A percentile compares a stretch with the other conserved stretches of the same genome.
Evolutionary conservation across 306 rosid genomes (phyloP).

Genomic region (Alnus glutinosa): DNA sequence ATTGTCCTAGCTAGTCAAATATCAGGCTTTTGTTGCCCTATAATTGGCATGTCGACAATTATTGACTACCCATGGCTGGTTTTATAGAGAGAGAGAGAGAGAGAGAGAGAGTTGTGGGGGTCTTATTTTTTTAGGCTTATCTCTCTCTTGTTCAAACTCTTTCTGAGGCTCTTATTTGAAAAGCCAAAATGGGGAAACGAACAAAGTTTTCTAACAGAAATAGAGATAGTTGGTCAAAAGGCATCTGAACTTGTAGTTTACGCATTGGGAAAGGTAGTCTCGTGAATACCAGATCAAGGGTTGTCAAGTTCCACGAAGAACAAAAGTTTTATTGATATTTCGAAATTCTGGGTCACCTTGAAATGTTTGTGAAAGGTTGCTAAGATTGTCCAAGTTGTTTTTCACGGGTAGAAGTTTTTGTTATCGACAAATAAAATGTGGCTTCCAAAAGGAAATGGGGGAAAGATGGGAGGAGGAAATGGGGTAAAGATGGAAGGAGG

Average conservation of each 20-base stretch:
- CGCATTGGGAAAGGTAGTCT: background rate
- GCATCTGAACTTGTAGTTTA: background rate
- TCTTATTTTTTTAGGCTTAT: background rate
- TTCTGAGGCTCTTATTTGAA: slow-evolving; percentile 20
- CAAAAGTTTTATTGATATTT: background rate
- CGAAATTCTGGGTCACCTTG: background rate
- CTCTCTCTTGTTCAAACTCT: slow-evolving; percentile 5
- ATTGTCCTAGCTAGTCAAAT: background rate
- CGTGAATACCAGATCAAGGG: background rate
- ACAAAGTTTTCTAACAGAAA: background rate
- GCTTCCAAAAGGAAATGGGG: slow-evolving; percentile 35
- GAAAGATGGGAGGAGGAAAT: slow-evolving; percentile 51
- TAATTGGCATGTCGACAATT: background rate
- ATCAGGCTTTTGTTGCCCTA: background rate
- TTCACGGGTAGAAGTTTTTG: background rate
- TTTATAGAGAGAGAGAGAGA: background rate
- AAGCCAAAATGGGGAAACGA: slow-evolving; percentile 19
- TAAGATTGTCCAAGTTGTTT: background rate
- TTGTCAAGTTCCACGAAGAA: background rate
- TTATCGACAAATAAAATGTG: slow-evolving; percentile 39
- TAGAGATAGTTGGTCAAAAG: background rate
- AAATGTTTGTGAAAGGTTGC: background rate
- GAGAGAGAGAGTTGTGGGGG: slow-evolving; percentile 1
- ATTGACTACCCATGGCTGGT: background rate
- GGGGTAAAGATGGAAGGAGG: slow-evolving; percentile 55